Percentiles rank a stretch among this genome's conserved stretches.
These are phyloP conservation scores for Amesomyces nigricolor DNA, from an alignment of 2,329 filamentous ascomycete genomes.

Conservation along the genomic window DNA sequence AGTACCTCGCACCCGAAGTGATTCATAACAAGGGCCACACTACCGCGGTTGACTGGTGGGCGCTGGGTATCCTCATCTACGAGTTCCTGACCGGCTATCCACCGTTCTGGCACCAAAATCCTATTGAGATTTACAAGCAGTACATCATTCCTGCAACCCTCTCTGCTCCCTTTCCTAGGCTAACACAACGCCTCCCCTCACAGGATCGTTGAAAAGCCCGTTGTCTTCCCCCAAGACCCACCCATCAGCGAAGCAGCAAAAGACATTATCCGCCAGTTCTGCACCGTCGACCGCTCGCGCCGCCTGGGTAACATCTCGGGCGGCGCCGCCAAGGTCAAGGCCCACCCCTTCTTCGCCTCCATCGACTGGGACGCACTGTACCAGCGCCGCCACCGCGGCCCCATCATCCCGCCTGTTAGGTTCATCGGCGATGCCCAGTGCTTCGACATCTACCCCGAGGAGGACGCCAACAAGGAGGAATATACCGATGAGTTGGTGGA, in stretches of 20 bases:
- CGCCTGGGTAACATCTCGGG: conserved; percentile 74
- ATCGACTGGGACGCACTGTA: conserved; percentile 71
- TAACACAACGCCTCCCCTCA: not conserved
- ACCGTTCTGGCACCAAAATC: conserved; percentile 82
- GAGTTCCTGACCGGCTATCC: conserved; percentile 82
- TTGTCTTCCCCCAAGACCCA: conserved; percentile 66
- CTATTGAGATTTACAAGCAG: conserved; percentile 82
- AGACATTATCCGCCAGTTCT: conserved; percentile 70
- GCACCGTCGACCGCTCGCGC: conserved; percentile 71
- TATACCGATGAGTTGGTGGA: conserved; percentile 65
- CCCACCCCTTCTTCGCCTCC: conserved; percentile 67
- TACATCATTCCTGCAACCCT: conserved; percentile 32
- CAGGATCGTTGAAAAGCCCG: conserved; percentile 73
- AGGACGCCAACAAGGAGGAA: conserved; percentile 57
- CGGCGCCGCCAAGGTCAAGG: conserved; percentile 65
- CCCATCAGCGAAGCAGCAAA: conserved; percentile 62
- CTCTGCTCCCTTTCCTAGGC: not conserved
- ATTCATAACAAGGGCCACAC: conserved; percentile 76
- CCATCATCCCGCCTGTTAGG: conserved; percentile 69
- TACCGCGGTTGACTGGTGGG: conserved; percentile 82
- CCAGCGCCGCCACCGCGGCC: conserved; percentile 57
- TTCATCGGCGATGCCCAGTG: conserved; percentile 71
- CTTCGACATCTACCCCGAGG: conserved; percentile 78
- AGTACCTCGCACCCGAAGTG: conserved; percentile 79
- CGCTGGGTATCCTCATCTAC: conserved; percentile 75